phyloP scores from a whole-genome alignment of 495 filamentous ascomycete species.

The Ascodesmis nigricans region DNA sequence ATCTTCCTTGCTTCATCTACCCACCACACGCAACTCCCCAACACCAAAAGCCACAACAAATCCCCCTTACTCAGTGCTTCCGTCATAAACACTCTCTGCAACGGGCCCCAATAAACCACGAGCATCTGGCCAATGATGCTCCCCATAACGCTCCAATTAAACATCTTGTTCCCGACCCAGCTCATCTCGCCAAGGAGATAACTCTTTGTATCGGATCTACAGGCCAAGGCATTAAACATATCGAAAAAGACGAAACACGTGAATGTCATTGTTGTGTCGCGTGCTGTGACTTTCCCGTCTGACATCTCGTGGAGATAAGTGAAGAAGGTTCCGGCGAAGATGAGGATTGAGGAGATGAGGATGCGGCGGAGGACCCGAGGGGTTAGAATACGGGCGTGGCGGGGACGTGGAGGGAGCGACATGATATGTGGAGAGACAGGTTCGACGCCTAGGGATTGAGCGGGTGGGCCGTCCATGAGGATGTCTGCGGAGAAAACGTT shows the following conservation, averaged over 20 bases:
- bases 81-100: constrained; percentile 89
- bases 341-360: constrained; percentile 64
- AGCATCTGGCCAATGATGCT: constrained; percentile 65
- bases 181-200: constrained; percentile 67
- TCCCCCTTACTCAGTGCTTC: constrained; percentile 58
- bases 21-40: constrained; percentile 84
- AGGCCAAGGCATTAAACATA: constrained; percentile 94
- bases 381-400: constrained; percentile 70
- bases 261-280: constrained; percentile 98
- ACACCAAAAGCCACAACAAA: constrained; percentile 41
- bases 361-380: constrained; percentile 59
- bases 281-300: constrained; percentile 60
- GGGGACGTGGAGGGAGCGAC: constrained; percentile 67
- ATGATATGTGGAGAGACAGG: constrained; percentile 88
- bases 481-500: constrained; percentile 43
- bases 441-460: constrained; percentile 91
- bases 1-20: constrained; percentile 72
- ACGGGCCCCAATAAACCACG: constrained; percentile 81
- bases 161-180: constrained; percentile 69
- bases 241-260: constrained; percentile 97
- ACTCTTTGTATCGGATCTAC: constrained; percentile 76
- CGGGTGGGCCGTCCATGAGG: constrained; percentile 95
- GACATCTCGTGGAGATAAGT: constrained; percentile 83
- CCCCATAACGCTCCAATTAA: constrained; percentile 78
- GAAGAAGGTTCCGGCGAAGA: constrained; percentile 76